Evolutionary conservation across 495 filamentous ascomycete species (phyloP).

Genomic region (Penicillium arizonense): DNA sequence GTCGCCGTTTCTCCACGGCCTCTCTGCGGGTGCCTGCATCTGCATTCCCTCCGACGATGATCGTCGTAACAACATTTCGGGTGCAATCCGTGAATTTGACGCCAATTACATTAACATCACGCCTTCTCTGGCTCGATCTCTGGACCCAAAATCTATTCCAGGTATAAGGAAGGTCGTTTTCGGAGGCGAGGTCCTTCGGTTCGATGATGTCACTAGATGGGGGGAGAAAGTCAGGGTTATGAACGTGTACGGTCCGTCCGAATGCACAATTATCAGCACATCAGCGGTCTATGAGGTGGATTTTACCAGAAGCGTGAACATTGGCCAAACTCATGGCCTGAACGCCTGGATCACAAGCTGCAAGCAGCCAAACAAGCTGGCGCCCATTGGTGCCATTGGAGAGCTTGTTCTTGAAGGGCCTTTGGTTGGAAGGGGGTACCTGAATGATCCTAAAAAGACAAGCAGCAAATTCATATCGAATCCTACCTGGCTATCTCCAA

Average conservation of each 20-base stretch:
- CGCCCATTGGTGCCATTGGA: constrained; percentile 37
- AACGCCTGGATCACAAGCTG: too few relatives aligned
- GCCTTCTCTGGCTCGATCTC: constrained; percentile 15
- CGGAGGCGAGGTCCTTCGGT: constrained; percentile 21
- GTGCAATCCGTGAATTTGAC: constrained; percentile 1
- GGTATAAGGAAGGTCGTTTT: constrained; percentile 19
- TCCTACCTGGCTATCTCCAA: constrained; percentile 6
- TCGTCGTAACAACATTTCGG: constrained; percentile 6
- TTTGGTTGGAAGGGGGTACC: constrained; percentile 38
- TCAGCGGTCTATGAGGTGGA: constrained; percentile 40
- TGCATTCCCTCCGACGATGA: constrained; percentile 27
- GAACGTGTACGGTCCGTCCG: constrained; percentile 25
- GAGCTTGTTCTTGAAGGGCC: constrained; percentile 46
- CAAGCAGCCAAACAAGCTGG: constrained; percentile 27
- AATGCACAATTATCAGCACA: constrained; percentile 17
- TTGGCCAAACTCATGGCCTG: too few relatives aligned
- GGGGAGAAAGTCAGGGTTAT: constrained; percentile 16
- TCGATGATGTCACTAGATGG: constrained; percentile 34
- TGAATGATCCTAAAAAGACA: constrained; percentile 34
- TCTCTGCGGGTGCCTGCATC: constrained; percentile 21
- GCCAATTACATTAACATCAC: constrained; percentile 16
- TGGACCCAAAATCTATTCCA: constrained; percentile 6
- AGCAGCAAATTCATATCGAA: constrained; percentile 20
- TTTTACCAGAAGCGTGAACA: constrained; percentile 20
- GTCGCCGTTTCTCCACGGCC: constrained; percentile 13